These are phyloP conservation scores for Claviceps lovelessii DNA, from an alignment of 2,329 filamentous ascomycete genomes.

Conservation along the genomic window DNA sequence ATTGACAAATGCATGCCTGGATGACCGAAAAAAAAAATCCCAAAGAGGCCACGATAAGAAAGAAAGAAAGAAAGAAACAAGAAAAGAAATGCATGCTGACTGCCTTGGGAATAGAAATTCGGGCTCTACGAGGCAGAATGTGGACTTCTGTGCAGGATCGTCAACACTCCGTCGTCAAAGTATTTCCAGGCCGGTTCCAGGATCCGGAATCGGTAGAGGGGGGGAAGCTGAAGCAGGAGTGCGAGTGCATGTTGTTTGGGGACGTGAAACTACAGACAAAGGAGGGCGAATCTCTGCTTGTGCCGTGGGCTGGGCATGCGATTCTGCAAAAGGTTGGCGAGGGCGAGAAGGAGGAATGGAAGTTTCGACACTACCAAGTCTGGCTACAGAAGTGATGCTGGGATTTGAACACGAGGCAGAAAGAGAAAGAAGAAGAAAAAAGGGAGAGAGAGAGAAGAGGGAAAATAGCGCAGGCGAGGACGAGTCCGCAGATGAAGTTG, in stretches of 20 bases:
- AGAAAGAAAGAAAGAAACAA: no score
- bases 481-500: no score
- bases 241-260: constrained; percentile 23
- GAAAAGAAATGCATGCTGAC: no score
- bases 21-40: no score
- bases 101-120: constrained; percentile 21
- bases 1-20: no score
- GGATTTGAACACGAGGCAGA: no score
- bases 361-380: constrained; percentile 19
- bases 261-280: constrained; percentile 14
- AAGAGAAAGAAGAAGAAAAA: no score
- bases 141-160: constrained; percentile 27
- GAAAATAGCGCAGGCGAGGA: no score
- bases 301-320: constrained; percentile 20
- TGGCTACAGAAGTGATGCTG: constrained; percentile 14
- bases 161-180: constrained; percentile 26
- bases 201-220: neutral
- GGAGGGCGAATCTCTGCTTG: constrained; percentile 13
- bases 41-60: no score
- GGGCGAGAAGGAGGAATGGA: constrained; percentile 15
- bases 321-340: constrained; percentile 14
- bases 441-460: no score
- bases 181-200: constrained; percentile 26
- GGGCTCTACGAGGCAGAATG: constrained; percentile 26
- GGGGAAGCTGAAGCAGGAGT: constrained; percentile 8